phyloP scores from a whole-genome alignment of 148 eudicot species.

The Hydrangea macrophylla region DNA sequence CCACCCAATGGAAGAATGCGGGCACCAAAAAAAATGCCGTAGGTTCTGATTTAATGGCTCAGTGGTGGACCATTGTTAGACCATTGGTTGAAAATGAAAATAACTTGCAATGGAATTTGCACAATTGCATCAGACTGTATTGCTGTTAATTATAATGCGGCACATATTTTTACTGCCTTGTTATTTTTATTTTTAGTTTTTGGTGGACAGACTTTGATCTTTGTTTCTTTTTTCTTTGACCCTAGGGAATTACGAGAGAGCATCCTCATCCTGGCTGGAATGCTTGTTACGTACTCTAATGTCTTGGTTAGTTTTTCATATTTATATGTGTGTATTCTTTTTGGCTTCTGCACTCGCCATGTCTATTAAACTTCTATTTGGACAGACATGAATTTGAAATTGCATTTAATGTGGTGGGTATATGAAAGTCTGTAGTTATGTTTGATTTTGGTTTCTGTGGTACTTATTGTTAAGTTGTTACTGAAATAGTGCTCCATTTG shows the following conservation, averaged over 20 bases:
- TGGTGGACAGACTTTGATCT: neutral
- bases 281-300: slow-evolving; percentile 82
- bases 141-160: no score
- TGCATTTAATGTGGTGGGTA: neutral
- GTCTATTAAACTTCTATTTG: neutral
- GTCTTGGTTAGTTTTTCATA: slow-evolving; percentile 62
- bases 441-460: neutral
- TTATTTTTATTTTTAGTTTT: no score
- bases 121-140: no score
- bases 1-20: no score
- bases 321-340: neutral
- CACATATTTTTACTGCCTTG: no score
- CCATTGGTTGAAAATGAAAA: no score
- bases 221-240: slow-evolving; percentile 15
- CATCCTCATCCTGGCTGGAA: slow-evolving; percentile 72
- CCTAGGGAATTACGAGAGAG: slow-evolving; percentile 75
- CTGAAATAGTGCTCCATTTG: no score
- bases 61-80: no score
- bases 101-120: no score
- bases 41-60: no score
- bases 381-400: neutral
- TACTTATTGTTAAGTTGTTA: neutral
- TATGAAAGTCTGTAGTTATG: neutral
- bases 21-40: no score
- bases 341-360: slow-evolving; percentile 1